Evolutionary conservation across 164 flowering plant species (phyloP).

Genomic region (Malania oleifera): DNA sequence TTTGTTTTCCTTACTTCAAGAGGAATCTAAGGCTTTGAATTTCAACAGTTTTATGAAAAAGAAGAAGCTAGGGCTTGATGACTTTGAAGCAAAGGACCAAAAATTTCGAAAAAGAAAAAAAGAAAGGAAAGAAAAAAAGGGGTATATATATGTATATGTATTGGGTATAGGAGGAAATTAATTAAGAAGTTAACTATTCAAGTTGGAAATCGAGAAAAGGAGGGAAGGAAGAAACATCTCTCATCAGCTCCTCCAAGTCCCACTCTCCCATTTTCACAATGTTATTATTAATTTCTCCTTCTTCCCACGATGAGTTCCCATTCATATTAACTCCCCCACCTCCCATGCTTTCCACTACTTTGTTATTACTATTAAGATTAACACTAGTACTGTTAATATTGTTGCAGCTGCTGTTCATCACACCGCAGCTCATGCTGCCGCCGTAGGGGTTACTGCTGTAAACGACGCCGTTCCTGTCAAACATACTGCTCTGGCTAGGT

Average conservation of each 20-base stretch:
- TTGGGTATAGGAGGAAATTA: not conserved
- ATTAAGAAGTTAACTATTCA: constrained; percentile 13
- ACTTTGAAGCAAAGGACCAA: not conserved
- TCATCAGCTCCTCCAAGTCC: constrained; percentile 84
- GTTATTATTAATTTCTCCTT: constrained; percentile 48
- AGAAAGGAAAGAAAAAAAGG: not conserved
- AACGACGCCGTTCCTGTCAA: not conserved
- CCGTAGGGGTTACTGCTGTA: not conserved
- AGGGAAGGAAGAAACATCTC: constrained; percentile 59
- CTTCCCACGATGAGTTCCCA: too few species aligned
- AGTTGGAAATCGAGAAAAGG: constrained; percentile 69
- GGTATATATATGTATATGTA: too few species aligned
- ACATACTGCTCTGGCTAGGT: constrained; percentile 2
- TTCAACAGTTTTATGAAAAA: not conserved
- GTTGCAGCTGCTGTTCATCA: constrained; percentile 4
- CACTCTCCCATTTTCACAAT: constrained; percentile 55
- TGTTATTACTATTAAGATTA: constrained; percentile 17
- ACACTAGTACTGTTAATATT: not conserved
- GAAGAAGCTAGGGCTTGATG: not conserved
- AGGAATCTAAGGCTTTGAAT: not conserved
- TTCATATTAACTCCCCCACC: constrained; percentile 41
- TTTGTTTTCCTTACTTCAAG: not conserved
- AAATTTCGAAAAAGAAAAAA: not conserved
- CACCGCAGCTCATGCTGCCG: constrained; percentile 8
- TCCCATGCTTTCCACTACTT: constrained; percentile 18